These are phyloP conservation scores for Trichomonas vaginalis DNA, from an alignment of 208 protist genomes.

Conservation along the genomic window DNA sequence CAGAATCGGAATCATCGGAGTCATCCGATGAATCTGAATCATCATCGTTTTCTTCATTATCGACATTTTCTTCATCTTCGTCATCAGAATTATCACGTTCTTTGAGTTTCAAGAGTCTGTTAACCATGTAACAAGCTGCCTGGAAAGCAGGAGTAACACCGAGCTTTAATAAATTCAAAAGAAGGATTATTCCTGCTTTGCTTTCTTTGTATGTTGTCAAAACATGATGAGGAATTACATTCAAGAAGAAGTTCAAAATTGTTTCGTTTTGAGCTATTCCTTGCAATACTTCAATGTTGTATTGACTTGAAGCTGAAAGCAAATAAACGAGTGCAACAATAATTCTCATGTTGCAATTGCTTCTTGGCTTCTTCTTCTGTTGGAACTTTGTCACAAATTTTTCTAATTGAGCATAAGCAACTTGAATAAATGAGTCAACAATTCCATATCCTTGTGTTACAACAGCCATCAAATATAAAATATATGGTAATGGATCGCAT, in stretches of 20 bases:
- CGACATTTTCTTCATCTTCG: neutral
- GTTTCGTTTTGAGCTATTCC: neutral
- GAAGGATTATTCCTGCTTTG: neutral
- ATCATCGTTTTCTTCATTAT: neutral
- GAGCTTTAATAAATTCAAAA: neutral
- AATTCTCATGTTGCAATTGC: neutral
- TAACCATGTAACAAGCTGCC: neutral
- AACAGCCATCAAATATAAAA: neutral
- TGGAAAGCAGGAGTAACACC: neutral
- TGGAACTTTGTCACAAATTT: neutral
- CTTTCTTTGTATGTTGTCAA: neutral
- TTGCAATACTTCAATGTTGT: neutral
- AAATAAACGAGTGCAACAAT: neutral
- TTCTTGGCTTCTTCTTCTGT: neutral
- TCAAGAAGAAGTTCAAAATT: neutral
- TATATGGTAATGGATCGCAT: neutral
- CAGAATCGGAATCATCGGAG: neutral
- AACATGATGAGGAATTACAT: neutral
- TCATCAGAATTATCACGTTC: neutral
- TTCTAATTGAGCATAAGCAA: neutral
- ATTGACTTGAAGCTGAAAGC: neutral
- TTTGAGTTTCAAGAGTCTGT: neutral
- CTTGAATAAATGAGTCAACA: neutral
- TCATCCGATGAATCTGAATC: neutral
- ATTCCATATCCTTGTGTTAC: neutral